Evolutionary conservation across 768 basidiomycete genomes (phyloP), one percentile per base, ranked within the genome.

Genomic region (Lentinula aciculospora): DNA sequence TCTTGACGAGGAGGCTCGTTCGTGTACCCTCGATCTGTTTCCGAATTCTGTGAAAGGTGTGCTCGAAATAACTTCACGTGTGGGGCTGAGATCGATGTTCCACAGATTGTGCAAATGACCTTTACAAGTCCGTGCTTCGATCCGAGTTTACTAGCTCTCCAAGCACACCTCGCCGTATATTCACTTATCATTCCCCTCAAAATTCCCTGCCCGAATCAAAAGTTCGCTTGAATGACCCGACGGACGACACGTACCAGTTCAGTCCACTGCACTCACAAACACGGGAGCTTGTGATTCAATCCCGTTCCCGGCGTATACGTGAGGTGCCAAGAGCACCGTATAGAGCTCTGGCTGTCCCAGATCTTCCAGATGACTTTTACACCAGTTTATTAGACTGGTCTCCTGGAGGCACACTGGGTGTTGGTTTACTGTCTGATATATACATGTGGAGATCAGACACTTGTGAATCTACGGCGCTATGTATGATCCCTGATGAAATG

Each of bases 331-430:
- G 86, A 65, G 86, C 86, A 3, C 88, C 88, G 1, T 89, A 86
- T 72, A 82, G 88, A 60, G 87, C 88, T 1, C 75, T 89, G 36
- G 88, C 90, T 60, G 88, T 88, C 1, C 88, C 88, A 0, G 87
- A 89, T 31, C 74, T 90, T 5, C 83, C 85, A n/a, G 88, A 89
- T 63, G 88, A 89, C 67, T 90, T 88, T 69, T 89, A 90, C 62
- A 80, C 89, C 56, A 89, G 89, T 65, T 72, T 89, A 7, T 85
- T 90, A 28, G 86, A 89, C 51, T 89, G 88, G 88, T 84, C 83
- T 1, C 81, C 79, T 31, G 85, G 81, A 1, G 89, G 89, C 62
- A 78, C 88, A 1, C 79, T 90, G 1, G n/a, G 86, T 4, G 89
- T 89, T 17, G 88, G 86, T 5, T 73, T 90, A 3, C 82, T 81